Base-by-base conservation (phyloP, 495 filamentous ascomycete genomes). In the Chlorociboria aeruginascens region DNA sequence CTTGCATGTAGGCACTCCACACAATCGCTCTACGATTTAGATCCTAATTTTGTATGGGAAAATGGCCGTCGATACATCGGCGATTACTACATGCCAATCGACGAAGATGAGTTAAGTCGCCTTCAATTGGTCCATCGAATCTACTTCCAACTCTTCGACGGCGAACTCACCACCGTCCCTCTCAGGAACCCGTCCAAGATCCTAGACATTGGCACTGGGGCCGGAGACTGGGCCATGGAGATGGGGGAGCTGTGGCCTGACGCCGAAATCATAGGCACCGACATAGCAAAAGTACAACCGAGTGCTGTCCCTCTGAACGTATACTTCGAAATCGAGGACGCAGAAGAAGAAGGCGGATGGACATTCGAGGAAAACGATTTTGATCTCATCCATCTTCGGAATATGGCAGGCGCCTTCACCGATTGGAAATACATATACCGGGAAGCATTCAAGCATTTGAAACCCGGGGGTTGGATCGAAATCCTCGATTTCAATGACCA, bases 81-180 rank as follows among this genome's bases (percentile, higher is more conserved):
- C 38, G 66, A 68, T 45, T 89, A 87, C 63, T 82, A 72, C 61
- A 82, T 87, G 78, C 85, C 85, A 30, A 81, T 82, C 62, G 85
- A 89, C 55, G 76, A 83, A 48, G 63, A 72, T 33, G 85, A 90
- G 57, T 79, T 86, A 56, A 81, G 74, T 13, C 79, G 85, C 30
- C 66, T 84, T 49, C 75, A 78, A 52, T 73, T 88, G 43, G 62
- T 78, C 25, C 78, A 86, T 54, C 76, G 81, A 51, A 74, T 82
- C 40, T 83, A 72, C 56, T 66, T 83, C 1, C 71, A 76, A 43
- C 54, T 79, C 20, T 72, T 85, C 44, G 67, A 79, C 53, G 65
- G 72, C 32, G 66, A 76, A 42, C 68, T 84, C 25, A 82, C 77
- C 7, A 70, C 71, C 2, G 77, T 73, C 0, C 73, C 74, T 31